Evolutionary conservation across 495 filamentous ascomycete genomes (phyloP).

Genomic region (Glonium stellatum): DNA sequence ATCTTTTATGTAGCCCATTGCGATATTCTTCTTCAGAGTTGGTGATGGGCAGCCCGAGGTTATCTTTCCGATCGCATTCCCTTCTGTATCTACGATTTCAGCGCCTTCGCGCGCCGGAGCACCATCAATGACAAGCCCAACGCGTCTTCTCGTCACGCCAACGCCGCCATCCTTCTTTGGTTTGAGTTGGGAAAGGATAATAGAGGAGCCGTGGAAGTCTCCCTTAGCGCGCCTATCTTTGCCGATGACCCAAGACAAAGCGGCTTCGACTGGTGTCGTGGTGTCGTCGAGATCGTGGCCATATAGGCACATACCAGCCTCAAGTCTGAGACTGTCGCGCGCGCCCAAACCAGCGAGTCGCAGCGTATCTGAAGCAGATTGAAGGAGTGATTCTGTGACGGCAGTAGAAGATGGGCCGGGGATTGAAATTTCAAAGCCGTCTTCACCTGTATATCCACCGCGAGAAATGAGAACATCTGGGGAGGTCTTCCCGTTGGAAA

Average conservation of each 20-base stretch:
- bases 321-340: conserved; percentile 82
- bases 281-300: conserved; percentile 91
- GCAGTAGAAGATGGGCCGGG: conserved; percentile 49
- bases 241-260: conserved; percentile 77
- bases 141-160: conserved; percentile 63
- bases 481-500: conserved; percentile 37
- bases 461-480: conserved; percentile 68
- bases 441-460: conserved; percentile 94
- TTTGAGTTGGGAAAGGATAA: conserved; percentile 64
- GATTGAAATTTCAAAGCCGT: conserved; percentile 94
- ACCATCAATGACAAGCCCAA: conserved; percentile 78
- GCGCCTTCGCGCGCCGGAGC: conserved; percentile 88
- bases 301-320: conserved; percentile 97
- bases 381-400: conserved; percentile 58
- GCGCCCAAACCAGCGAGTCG: conserved; percentile 83
- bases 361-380: conserved; percentile 53
- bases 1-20: conserved; percentile 88
- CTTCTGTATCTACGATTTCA: conserved; percentile 57
- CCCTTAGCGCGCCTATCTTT: conserved; percentile 61
- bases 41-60: conserved; percentile 90
- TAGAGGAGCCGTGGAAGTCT: conserved; percentile 64
- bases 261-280: conserved; percentile 81
- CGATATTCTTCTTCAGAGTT: conserved; percentile 77
- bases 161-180: conserved; percentile 58
- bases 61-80: conserved; percentile 58